Evolutionary conservation across 169 alveolate species (phyloP).

Genomic region (Plasmodium adleri): DNA sequence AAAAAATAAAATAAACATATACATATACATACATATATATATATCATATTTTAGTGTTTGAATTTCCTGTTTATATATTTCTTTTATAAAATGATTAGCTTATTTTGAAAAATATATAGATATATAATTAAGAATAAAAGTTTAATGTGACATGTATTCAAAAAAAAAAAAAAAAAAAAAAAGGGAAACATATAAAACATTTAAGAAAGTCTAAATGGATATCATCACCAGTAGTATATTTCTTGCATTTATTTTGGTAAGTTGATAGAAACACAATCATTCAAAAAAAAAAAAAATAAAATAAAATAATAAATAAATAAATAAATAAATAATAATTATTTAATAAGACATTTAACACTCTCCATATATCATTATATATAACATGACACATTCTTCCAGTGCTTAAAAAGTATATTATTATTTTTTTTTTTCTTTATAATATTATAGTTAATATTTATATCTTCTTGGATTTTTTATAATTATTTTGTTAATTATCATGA

Average conservation of each 20-base stretch:
- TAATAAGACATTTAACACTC: too few species aligned
- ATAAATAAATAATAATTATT: not conserved
- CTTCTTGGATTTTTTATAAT: constrained; percentile 58
- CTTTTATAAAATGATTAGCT: too few species aligned
- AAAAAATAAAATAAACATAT: too few species aligned
- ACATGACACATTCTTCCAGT: not conserved
- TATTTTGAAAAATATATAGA: too few species aligned
- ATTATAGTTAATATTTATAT: constrained; percentile 51
- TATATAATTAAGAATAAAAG: too few species aligned
- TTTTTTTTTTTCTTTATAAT: constrained; percentile 14
- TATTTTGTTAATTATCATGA: constrained; percentile 52
- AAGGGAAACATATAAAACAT: constrained; percentile 10
- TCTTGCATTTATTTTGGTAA: constrained; percentile 41
- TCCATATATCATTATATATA: too few species aligned
- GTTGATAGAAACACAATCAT: constrained; percentile 3
- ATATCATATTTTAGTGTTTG: too few species aligned
- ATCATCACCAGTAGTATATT: constrained; percentile 30
- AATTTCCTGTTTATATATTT: too few species aligned
- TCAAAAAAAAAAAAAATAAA: not conserved
- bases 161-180: constrained; percentile 14
- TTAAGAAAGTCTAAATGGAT: constrained; percentile 40
- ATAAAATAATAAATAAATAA: not conserved
- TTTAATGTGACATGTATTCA: not conserved
- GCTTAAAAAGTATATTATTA: not conserved
- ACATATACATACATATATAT: too few species aligned